Conservation (phyloP, 495 filamentous ascomycete genomes). For the Penicillium egyptiacum region DNA sequence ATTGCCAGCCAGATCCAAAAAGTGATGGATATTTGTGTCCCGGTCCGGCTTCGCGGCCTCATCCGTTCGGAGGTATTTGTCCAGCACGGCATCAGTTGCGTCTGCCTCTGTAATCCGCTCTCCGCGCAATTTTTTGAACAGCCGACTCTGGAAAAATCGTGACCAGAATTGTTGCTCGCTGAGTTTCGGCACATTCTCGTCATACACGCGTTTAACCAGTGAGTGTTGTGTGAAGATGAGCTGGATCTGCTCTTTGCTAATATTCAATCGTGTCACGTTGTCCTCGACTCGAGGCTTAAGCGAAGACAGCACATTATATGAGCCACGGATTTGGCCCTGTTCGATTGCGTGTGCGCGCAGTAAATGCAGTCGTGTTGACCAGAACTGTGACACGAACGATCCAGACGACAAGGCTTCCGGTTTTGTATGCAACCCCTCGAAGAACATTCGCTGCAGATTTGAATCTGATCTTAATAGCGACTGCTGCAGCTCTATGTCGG, state of each 20-base stretch:
- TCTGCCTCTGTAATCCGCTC: slow-evolving; percentile 78
- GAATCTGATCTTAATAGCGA: slow-evolving; percentile 77
- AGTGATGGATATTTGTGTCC: slow-evolving; percentile 70
- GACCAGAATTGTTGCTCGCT: slow-evolving; percentile 83
- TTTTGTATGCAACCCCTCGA: slow-evolving; percentile 73
- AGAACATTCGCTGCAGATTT: slow-evolving; percentile 72
- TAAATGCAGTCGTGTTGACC: slow-evolving; percentile 80
- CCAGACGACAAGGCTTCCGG: slow-evolving; percentile 74
- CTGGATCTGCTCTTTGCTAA: slow-evolving; percentile 89
- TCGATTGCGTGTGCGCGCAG: slow-evolving; percentile 90
- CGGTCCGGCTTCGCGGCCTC: slow-evolving; percentile 55
- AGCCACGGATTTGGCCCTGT: slow-evolving; percentile 74
- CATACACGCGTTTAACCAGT: slow-evolving; percentile 84
- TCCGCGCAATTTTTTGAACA: slow-evolving; percentile 90
- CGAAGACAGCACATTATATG: slow-evolving; percentile 90
- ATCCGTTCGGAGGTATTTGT: slow-evolving; percentile 75
- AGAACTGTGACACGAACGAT: slow-evolving; percentile 87
- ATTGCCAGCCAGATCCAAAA: slow-evolving; percentile 90
- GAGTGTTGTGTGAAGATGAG: slow-evolving; percentile 92
- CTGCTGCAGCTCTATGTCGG: slow-evolving; percentile 76
- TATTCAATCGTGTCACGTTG: slow-evolving; percentile 73
- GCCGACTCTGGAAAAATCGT: slow-evolving; percentile 82
- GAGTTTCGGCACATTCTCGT: slow-evolving; percentile 86
- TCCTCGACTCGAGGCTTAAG: slow-evolving; percentile 80
- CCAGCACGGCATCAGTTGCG: slow-evolving; percentile 69